phyloP scores from a whole-genome alignment of 352 stramenopile genomes.

The Phytophthora fragariaefolia region DNA sequence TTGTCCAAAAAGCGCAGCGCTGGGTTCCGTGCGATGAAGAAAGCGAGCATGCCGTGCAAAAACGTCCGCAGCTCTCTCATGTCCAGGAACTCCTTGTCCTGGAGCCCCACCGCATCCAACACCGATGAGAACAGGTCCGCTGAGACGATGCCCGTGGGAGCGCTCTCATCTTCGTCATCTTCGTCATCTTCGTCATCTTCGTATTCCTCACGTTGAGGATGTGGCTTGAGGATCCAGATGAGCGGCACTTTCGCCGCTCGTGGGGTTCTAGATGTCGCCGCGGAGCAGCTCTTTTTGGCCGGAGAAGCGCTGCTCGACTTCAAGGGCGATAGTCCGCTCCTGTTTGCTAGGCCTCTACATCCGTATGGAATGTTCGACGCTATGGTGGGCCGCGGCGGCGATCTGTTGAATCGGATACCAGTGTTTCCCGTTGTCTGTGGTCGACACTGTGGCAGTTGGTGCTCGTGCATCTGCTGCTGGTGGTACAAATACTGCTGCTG shows the following conservation, averaged over 20 bases:
- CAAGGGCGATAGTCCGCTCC: conserved; percentile 14
- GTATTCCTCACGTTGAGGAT: too few relatives aligned
- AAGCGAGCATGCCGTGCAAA: conserved; percentile 60
- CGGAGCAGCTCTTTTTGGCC: conserved; percentile 13
- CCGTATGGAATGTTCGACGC: conserved; percentile 27
- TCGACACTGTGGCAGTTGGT: conserved; percentile 11
- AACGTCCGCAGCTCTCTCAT: conserved; percentile 52
- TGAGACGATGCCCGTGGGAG: conserved; percentile 34
- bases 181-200: conserved; percentile 11
- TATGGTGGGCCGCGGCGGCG: conserved; percentile 26
- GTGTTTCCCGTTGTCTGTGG: conserved; percentile 14
- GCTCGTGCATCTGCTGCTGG: conserved; percentile 19
- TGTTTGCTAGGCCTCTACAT: conserved; percentile 22
- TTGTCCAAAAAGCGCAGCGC: conserved; percentile 69
- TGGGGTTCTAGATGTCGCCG: conserved; percentile 10
- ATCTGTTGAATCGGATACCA: conserved; percentile 35
- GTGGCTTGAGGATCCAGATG: conserved; percentile 31
- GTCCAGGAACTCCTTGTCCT: conserved; percentile 55
- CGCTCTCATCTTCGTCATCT: conserved; percentile 7
- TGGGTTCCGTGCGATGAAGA: conserved; percentile 57
- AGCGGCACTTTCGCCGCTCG: conserved; percentile 35
- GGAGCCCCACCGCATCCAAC: conserved; percentile 41
- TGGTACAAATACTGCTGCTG: conserved; percentile 23
- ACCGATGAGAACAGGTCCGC: conserved; percentile 52
- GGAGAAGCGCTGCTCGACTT: conserved; percentile 10